phyloP scores from a whole-genome alignment of 2,329 filamentous ascomycete species.

The Aureobasidium leucospermi region DNA sequence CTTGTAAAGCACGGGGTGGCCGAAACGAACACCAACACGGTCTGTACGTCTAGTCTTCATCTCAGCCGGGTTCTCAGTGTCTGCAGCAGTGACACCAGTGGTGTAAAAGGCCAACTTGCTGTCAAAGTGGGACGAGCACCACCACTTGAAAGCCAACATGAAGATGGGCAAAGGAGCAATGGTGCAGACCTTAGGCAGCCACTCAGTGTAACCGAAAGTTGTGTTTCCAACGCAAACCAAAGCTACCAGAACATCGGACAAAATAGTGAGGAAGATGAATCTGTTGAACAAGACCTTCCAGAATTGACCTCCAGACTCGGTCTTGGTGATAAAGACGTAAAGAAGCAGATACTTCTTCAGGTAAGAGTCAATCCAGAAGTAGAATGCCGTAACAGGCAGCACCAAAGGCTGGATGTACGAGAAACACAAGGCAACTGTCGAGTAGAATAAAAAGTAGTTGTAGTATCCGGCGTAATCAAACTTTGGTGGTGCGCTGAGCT shows the following conservation, averaged over 20 bases:
- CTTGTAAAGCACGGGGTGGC: constrained; percentile 84
- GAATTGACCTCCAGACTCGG: constrained; percentile 85
- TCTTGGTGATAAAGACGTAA: constrained; percentile 92
- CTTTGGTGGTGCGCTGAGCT: constrained; percentile 81
- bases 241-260: constrained; percentile 73
- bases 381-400: constrained; percentile 76
- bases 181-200: constrained; percentile 59
- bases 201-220: constrained; percentile 35
- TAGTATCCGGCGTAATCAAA: constrained; percentile 97
- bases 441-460: constrained; percentile 95
- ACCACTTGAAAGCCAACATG: constrained; percentile 77
- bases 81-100: constrained; percentile 50
- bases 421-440: constrained; percentile 81
- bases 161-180: constrained; percentile 66
- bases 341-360: constrained; percentile 93
- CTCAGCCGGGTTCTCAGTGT: constrained; percentile 27
- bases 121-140: constrained; percentile 71
- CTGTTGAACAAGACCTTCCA: constrained; percentile 92
- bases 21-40: constrained; percentile 70
- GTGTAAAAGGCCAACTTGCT: constrained; percentile 73
- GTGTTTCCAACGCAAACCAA: constrained; percentile 67
- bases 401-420: constrained; percentile 80
- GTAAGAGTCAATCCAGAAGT: constrained; percentile 79
- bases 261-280: constrained; percentile 71
- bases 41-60: constrained; percentile 50